phyloP scores from a whole-genome alignment of 768 basidiomycete species.

The Candolleomyces efflorescens region DNA sequence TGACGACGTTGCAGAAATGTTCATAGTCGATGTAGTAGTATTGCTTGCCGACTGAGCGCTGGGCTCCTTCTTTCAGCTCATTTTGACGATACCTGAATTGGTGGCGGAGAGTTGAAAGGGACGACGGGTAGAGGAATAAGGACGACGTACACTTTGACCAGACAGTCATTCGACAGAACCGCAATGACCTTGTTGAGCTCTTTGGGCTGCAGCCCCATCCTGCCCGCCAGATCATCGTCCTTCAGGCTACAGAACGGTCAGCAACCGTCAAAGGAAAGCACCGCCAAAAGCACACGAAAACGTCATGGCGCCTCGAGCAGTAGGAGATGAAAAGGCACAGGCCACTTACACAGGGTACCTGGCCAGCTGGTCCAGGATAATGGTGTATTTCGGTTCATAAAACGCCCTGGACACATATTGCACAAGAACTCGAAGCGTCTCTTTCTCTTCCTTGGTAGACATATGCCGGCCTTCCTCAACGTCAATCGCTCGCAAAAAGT shows the following conservation, averaged over 20 bases:
- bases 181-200: constrained; percentile 90
- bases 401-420: constrained; percentile 92
- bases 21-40: constrained; percentile 98
- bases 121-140: too few species aligned
- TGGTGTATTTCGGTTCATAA: constrained; percentile 89
- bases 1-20: constrained; percentile 94
- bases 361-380: constrained; percentile 92
- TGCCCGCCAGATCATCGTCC: constrained; percentile 89
- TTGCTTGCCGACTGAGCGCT: constrained; percentile 81
- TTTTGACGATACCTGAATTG: constrained; percentile 89
- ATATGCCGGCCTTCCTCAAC: constrained; percentile 23
- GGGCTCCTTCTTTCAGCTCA: constrained; percentile 86
- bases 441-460: constrained; percentile 76
- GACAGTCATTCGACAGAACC: constrained; percentile 68
- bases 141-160: constrained; percentile 70
- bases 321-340: constrained; percentile 16
- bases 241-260: constrained; percentile 57
- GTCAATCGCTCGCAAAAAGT: not conserved
- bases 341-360: constrained; percentile 91
- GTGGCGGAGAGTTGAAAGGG: too few species aligned
- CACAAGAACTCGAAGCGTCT: constrained; percentile 80
- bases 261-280: not conserved
- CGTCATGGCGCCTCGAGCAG: constrained; percentile 11
- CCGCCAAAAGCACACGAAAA: constrained; percentile 7
- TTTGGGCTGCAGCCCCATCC: constrained; percentile 85